phyloP scores from a whole-genome alignment of 352 stramenopile genomes.

The Phytophthora citrophthora region DNA sequence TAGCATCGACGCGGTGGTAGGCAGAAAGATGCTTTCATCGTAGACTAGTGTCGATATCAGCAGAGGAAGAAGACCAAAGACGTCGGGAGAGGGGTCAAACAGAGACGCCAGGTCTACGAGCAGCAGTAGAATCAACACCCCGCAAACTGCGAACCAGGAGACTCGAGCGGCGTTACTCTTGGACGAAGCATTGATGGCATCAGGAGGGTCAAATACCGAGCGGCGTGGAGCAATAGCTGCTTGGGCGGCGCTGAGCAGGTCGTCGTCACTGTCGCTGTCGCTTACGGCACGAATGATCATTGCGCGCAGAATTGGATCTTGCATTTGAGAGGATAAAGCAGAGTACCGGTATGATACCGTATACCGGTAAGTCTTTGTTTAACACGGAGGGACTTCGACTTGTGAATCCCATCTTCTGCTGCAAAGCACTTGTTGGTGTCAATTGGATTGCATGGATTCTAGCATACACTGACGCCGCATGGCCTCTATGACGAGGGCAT shows the following conservation, averaged over 20 bases:
- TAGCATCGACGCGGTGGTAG: constrained; percentile 36
- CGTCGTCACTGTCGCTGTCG: constrained; percentile 57
- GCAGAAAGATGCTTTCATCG: constrained; percentile 20
- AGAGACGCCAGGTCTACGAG: constrained; percentile 68
- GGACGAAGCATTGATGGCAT: not conserved
- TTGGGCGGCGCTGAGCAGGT: constrained; percentile 16
- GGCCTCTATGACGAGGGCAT: too few relatives aligned
- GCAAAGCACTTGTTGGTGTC: too few relatives aligned
- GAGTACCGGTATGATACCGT: too few relatives aligned
- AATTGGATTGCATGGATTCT: too few relatives aligned
- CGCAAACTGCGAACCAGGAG: constrained; percentile 54
- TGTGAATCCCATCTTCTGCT: not conserved
- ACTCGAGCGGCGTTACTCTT: constrained; percentile 15
- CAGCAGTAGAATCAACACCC: constrained; percentile 53
- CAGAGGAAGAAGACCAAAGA: constrained; percentile 47
- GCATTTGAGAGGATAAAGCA: too few relatives aligned
- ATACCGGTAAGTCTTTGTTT: not conserved
- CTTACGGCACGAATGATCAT: constrained; percentile 85
- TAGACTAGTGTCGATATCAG: constrained; percentile 14
- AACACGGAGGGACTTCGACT: too few relatives aligned
- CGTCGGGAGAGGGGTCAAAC: constrained; percentile 32
- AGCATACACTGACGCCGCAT: too few relatives aligned
- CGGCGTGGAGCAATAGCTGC: constrained; percentile 1
- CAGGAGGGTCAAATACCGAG: constrained; percentile 34
- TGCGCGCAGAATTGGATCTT: constrained; percentile 9